Evolutionary conservation across 2,329 filamentous ascomycete species (phyloP), one percentile per base, ranked within the genome.

Genomic region (Fusarium verticillioides): DNA sequence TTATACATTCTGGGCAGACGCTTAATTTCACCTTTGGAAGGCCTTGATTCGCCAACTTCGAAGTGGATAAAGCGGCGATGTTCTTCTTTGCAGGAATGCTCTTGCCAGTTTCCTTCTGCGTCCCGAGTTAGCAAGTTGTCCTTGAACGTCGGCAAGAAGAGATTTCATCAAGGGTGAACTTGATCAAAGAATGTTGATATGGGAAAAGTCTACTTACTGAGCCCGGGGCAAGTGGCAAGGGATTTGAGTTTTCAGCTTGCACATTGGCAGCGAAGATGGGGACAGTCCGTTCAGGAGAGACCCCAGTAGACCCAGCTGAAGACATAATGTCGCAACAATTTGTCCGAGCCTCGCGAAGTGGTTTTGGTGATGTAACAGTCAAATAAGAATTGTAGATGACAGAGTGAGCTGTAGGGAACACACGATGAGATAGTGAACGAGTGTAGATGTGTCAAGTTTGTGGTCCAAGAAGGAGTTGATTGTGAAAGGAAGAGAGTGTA

Each of bases 11-110:
- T 16, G 34, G 40, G n/a, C 5, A 47, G 36, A 37, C 23, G 59
- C 56, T 32, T 23, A n/a, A 52, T 49, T 53, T 64, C 71, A 90
- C 89, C 86, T 90, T 90, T 75, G 84, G 81, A 70, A 79, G 82
- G 75, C 82, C 83, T 79, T 90, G 87, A 66, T 90, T 90, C 63
- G 83, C 84, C 73, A 90, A 79, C 76, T 88, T 90, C 54, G 86
- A 88, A 9, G 88, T 85, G 34, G 85, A 80, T 71, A 91, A 82
- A 43, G 84, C 83, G 42, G 83, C 81, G 36, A 86, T 80, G n/a
- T 81, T 79, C 74, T 85, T 87, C 78, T 86, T 86, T 56, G 73
- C 66, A 5, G 74, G 50, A 15, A 66, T 43, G n/a, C 26, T 53
- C 30, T 73, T 60, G 42, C 63, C 64, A 32, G 63, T 65, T 26